A percentile compares a stretch with the other conserved stretches of the same genome.
Evolutionary conservation across 176 grass and related monocot genomes (phyloP).

Genomic region (Microstegium vimineum): DNA sequence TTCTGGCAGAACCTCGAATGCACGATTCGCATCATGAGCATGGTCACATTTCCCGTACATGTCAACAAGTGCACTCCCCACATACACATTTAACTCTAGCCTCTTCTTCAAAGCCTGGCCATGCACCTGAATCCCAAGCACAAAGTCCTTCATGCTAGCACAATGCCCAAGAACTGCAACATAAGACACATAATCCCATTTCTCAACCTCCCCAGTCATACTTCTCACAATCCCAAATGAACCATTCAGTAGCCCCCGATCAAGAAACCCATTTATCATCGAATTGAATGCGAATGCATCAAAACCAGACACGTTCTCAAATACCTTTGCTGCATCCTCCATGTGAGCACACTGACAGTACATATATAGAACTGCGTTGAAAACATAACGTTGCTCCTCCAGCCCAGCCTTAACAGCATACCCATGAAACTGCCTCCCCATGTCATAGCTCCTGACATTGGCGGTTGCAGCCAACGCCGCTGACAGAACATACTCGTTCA

Average conservation of each 20-base stretch:
- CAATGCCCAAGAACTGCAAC: constrained; percentile 62
- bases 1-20: constrained; percentile 43
- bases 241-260: constrained; percentile 33
- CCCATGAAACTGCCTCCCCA: constrained; percentile 59
- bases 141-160: constrained; percentile 43
- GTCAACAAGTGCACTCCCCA: constrained; percentile 61
- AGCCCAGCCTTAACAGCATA: background rate
- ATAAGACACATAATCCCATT: constrained; percentile 76
- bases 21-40: constrained; percentile 37
- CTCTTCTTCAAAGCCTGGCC: constrained; percentile 56
- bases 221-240: constrained; percentile 32
- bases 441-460: constrained; percentile 41
- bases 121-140: constrained; percentile 62
- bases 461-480: constrained; percentile 32
- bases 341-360: constrained; percentile 53
- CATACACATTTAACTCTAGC: constrained; percentile 43
- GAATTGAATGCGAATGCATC: constrained; percentile 56
- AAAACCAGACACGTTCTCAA: constrained; percentile 37
- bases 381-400: constrained; percentile 10
- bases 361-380: constrained; percentile 61
- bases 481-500: constrained; percentile 66
- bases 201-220: constrained; percentile 42
- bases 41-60: constrained; percentile 77
- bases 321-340: constrained; percentile 44
- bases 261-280: constrained; percentile 74